Conservation (phyloP, 108 stramenopile species). For the Nannochloropsis salina region DNA sequence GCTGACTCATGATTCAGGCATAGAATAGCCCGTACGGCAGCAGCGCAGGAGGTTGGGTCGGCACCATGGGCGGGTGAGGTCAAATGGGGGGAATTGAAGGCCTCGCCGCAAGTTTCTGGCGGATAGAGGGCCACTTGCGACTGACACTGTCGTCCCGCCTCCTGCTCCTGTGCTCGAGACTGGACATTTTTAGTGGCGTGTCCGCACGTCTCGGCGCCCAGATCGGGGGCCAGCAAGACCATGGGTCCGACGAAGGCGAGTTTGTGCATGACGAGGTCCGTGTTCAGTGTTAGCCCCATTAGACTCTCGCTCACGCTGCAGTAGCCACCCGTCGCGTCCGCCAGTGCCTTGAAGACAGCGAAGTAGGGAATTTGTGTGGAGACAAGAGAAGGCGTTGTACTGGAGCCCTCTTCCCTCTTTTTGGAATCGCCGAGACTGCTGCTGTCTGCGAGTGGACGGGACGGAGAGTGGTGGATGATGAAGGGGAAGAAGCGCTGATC, state of each 20-base stretch:
- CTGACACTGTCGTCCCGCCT: too few species aligned
- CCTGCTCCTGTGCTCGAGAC: too few species aligned
- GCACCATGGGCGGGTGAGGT: too few species aligned
- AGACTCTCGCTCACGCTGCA: conserved; percentile 8
- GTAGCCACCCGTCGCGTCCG: neutral
- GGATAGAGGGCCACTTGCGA: too few species aligned
- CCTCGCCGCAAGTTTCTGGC: too few species aligned
- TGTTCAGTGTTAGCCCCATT: neutral
- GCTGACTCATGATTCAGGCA: neutral
- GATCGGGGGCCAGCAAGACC: neutral
- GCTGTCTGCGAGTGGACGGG: neutral
- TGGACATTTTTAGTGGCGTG: too few species aligned
- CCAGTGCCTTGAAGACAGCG: conserved; percentile 11
- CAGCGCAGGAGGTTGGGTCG: neutral
- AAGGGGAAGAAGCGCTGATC: conserved; percentile 11
- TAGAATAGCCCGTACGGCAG: neutral
- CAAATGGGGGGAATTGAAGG: too few species aligned
- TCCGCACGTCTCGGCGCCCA: neutral
- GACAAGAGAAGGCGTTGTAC: neutral
- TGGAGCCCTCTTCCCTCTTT: neutral
- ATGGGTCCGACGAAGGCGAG: conserved; percentile 4
- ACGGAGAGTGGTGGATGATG: neutral
- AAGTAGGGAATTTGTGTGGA: neutral
- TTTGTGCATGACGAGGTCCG: conserved; percentile 16
- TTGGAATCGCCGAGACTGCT: neutral